Percentiles rank a stretch among this genome's conserved stretches.
Conservation (phyloP, 345 rosid species). For the Eucalyptus coolabah region DNA sequence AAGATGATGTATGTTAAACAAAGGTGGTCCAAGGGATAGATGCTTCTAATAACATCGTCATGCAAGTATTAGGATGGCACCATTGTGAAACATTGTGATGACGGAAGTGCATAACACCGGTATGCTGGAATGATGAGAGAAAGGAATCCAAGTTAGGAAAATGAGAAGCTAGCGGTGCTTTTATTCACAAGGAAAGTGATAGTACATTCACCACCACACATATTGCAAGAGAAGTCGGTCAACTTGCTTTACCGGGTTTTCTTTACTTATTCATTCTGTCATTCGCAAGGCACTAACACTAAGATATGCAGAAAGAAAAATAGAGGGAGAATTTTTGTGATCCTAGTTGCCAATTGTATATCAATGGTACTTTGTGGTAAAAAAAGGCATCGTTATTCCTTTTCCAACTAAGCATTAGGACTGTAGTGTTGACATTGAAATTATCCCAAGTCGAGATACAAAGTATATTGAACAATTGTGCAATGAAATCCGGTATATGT, state of each 20-base stretch:
- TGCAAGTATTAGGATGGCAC: background rate
- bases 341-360: no score
- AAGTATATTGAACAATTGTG: background rate
- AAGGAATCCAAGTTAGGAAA: background rate
- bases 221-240: no score
- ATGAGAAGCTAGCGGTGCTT: accelerated
- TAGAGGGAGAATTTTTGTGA: no score
- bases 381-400: no score
- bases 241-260: no score
- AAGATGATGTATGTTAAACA: background rate
- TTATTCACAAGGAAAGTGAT: no score
- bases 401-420: background rate
- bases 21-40: no score
- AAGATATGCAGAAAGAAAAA: no score
- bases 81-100: background rate
- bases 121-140: background rate
- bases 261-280: no score
- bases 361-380: no score
- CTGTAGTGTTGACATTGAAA: background rate
- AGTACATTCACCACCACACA: no score
- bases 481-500: accelerated
- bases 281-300: no score
- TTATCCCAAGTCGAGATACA: background rate
- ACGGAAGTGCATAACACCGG: background rate
- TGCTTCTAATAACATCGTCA: background rate